Percentiles rank a stretch among this genome's conserved stretches.
Conservation (phyloP, 2,329 filamentous ascomycete genomes). For the Rhinocladiella similis region DNA sequence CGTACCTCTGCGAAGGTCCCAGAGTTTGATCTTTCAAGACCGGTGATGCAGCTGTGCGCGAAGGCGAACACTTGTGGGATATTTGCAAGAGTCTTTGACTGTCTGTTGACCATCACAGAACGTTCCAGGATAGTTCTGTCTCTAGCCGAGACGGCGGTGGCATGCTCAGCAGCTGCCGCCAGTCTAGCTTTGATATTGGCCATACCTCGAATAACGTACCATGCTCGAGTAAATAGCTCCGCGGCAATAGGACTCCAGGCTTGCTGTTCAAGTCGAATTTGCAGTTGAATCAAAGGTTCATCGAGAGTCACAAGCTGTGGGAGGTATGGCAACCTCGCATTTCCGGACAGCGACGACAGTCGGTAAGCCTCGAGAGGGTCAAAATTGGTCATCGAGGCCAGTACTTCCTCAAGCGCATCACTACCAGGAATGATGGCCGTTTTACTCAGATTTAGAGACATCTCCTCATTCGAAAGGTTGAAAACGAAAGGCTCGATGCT, state of each 20-base stretch:
- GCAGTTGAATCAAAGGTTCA: slow-evolving; percentile 15
- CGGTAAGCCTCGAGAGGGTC: not conserved
- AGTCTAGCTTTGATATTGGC: slow-evolving; percentile 6
- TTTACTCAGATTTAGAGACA: slow-evolving; percentile 3
- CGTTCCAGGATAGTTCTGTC: slow-evolving; percentile 16
- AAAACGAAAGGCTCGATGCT: slow-evolving; percentile 15
- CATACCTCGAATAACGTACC: slow-evolving; percentile 12
- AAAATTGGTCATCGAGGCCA: not conserved
- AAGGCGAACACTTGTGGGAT: slow-evolving; percentile 10
- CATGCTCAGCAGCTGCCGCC: not conserved
- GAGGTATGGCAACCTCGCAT: not conserved
- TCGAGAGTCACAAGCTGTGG: slow-evolving; percentile 14
- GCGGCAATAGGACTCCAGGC: not conserved
- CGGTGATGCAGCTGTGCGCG: slow-evolving; percentile 2
- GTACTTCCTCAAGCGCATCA: slow-evolving; percentile 5
- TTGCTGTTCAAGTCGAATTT: not conserved
- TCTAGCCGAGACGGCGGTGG: slow-evolving; percentile 3
- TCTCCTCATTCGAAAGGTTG: slow-evolving; percentile 18
- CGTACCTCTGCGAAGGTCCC: not conserved
- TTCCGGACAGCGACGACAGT: not conserved
- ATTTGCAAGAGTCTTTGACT: not conserved
- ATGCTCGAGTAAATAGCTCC: slow-evolving; percentile 10
- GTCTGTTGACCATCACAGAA: not conserved
- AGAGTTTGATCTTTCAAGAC: not conserved
- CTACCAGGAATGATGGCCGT: not conserved